Base-by-base conservation (phyloP, 2,329 filamentous ascomycete species). In the Pseudogymnoascus sp. region DNA sequence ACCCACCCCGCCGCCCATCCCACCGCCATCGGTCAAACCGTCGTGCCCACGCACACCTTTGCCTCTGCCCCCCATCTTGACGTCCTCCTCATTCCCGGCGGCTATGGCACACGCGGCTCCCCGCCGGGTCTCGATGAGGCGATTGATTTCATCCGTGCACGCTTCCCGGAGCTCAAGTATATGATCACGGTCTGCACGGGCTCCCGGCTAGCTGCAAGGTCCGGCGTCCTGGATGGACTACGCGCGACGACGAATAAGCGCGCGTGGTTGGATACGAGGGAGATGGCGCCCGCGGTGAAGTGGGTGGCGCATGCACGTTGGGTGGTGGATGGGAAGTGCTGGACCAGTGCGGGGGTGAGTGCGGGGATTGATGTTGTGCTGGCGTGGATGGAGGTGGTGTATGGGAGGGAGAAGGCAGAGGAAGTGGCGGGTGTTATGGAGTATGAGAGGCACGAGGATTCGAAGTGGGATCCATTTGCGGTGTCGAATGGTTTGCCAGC, bases 101-200 rank as follows among this genome's bases (percentile, higher is more conserved):
- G 87, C 0, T 61, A 74, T 0, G 86, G 86, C 0, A 76, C 74
- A 0, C 72, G 78, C 2, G 68, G 70, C 71, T 27, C 62, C 76
- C 25, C 67, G 67, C 35, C 64, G 63, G 7, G 66, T 69, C 62
- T 70, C 0, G 65, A 65, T 2, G 65, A 75, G 0, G 73, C 79
- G 0, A 71, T 81, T 2, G 73, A 78, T 1, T 86, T 79, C 64
- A 71, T 85, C 42, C 68, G 70, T 31, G 70, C 71, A 0, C 69
- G 71, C 17, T 83, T 77, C 67, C 78, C 80, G 0, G 72, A 72
- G 4, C 70, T 87, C 17, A 74, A 80, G 65, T 82, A 83, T 66
- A 68, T 88, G 10, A 76, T 90, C 44, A 87, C 85, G 0, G 79
- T 90, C 1, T 90, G 88, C 71, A 90, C 85, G 1, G 87, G 87